Conservation (phyloP, 345 rosid genomes). For the Brassica incana region DNA sequence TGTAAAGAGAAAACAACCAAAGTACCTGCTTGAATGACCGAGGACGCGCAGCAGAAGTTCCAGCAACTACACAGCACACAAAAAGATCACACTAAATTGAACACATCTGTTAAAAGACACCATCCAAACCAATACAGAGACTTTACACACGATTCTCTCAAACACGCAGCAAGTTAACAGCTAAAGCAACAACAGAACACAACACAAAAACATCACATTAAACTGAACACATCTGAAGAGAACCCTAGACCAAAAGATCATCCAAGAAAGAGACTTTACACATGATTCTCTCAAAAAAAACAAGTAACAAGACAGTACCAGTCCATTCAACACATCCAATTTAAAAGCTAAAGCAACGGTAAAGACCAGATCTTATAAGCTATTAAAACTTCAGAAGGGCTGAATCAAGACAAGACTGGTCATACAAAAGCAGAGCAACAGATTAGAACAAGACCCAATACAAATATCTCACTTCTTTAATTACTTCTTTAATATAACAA, state of each 20-base stretch:
- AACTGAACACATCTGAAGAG: too few relatives aligned
- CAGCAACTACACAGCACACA: slow-evolving; percentile 65
- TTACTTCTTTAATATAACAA: too few relatives aligned
- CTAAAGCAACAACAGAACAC: too few relatives aligned
- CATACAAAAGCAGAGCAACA: too few relatives aligned
- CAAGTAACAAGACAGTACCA: neutral
- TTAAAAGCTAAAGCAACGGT: neutral
- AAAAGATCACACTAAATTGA: neutral
- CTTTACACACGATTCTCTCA: neutral
- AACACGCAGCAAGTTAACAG: too few relatives aligned
- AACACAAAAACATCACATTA: too few relatives aligned
- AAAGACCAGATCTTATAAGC: neutral
- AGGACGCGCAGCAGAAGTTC: slow-evolving; percentile 80
- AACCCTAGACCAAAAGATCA: too few relatives aligned
- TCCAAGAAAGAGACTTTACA: too few relatives aligned
- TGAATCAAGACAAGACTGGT: neutral
- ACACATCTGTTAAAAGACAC: too few relatives aligned
- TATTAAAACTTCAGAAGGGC: neutral
- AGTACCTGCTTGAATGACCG: slow-evolving; percentile 73
- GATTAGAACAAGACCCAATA: too few relatives aligned
- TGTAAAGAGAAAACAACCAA: neutral
- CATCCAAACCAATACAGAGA: neutral
- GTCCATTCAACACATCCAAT: neutral
- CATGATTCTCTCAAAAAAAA: too few relatives aligned
- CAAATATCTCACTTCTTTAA: too few relatives aligned